These are phyloP conservation scores for Tylopilus sp. DNA, from an alignment of 768 basidiomycete genomes.

Conservation along the genomic window DNA sequence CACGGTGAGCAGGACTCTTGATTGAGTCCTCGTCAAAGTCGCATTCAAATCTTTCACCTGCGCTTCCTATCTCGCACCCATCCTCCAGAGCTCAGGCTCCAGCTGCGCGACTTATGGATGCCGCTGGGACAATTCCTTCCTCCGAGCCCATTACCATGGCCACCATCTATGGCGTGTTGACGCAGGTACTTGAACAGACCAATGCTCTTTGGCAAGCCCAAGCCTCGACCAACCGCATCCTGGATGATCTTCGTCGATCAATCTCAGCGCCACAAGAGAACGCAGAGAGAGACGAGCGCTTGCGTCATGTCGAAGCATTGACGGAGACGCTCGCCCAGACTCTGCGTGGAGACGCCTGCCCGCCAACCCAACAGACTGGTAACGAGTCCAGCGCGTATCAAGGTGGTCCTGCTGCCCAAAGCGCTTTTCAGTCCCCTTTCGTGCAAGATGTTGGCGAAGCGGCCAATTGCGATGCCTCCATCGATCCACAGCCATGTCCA, in stretches of 20 bases:
- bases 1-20: not conserved
- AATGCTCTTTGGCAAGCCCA: conserved; percentile 61
- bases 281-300: conserved; percentile 33
- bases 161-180: conserved; percentile 49
- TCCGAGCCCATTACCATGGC: conserved; percentile 32
- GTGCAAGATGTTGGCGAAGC: not conserved
- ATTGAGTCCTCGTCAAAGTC: not conserved
- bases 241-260: conserved; percentile 54
- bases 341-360: not conserved
- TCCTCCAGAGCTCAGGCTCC: too few relatives aligned
- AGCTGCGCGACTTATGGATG: conserved; percentile 9
- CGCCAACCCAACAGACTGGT: too few relatives aligned
- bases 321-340: conserved; percentile 4
- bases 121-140: conserved; percentile 24
- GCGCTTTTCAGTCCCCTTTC: not conserved
- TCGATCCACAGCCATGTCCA: not conserved
- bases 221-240: conserved; percentile 47
- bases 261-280: conserved; percentile 37
- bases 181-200: conserved; percentile 53
- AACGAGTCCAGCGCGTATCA: not conserved
- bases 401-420: not conserved
- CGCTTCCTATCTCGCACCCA: not conserved
- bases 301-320: conserved; percentile 14
- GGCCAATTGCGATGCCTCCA: not conserved
- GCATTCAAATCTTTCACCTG: not conserved